Evolutionary conservation across 208 protist genomes (phyloP).

Genomic region (Wallacemonas sp.): DNA sequence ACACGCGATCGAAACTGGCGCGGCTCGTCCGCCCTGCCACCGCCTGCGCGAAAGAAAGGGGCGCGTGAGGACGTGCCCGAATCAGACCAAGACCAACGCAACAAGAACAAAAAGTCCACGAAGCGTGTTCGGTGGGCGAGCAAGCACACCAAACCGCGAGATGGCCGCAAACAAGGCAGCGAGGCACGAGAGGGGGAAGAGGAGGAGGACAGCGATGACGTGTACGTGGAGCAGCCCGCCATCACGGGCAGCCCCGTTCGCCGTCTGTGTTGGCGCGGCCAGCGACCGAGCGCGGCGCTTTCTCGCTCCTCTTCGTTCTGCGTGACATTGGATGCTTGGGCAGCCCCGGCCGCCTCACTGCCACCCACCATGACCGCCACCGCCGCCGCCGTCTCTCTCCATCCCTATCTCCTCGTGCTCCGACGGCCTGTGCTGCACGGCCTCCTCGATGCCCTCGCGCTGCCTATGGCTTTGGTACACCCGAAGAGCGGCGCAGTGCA

Average conservation of each 20-base stretch:
- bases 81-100: not conserved
- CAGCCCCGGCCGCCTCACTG: conserved; percentile 7
- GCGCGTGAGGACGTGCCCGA: not conserved
- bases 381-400: not conserved
- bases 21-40: not conserved
- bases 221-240: not conserved
- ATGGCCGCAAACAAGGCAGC: not conserved
- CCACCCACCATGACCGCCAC: conserved; percentile 1
- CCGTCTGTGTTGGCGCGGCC: conserved; percentile 4
- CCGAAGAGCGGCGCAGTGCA: conserved; percentile 54
- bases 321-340: conserved; percentile 57
- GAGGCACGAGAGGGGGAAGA: not conserved
- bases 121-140: conserved; percentile 4
- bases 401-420: conserved; percentile 28
- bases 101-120: not conserved
- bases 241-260: conserved; percentile 5
- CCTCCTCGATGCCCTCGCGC: conserved; percentile 50
- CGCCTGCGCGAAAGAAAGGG: not conserved
- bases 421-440: conserved; percentile 65
- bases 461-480: conserved; percentile 65
- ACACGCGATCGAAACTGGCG: not conserved
- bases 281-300: not conserved
- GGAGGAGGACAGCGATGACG: not conserved
- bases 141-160: not conserved
- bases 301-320: conserved; percentile 6